These are phyloP conservation scores for Trametes meyenii DNA, from an alignment of 768 basidiomycete species.

Conservation along the genomic window DNA sequence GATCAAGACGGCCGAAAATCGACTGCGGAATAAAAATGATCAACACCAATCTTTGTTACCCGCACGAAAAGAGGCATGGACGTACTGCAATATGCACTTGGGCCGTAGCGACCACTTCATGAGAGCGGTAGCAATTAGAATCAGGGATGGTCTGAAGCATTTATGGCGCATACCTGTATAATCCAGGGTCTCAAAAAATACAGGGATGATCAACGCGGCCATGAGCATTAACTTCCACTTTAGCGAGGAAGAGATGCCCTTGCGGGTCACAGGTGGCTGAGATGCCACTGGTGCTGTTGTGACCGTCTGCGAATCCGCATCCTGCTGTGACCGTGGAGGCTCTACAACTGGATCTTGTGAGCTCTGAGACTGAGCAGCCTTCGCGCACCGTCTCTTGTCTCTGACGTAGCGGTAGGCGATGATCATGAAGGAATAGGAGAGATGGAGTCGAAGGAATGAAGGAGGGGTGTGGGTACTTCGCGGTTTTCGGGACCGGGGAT, in stretches of 20 bases:
- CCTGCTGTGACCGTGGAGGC: background rate
- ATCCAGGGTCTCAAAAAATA: slow-evolving; percentile 44
- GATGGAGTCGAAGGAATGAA: background rate
- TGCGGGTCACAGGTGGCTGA: background rate
- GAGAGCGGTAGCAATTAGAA: too few species aligned
- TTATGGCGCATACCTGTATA: slow-evolving; percentile 34
- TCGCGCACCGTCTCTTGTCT: slow-evolving; percentile 13
- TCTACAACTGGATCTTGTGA: background rate
- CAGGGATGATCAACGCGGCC: slow-evolving; percentile 44
- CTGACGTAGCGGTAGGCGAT: slow-evolving; percentile 17
- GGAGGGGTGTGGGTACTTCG: background rate
- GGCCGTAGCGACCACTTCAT: slow-evolving; percentile 52
- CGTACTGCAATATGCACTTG: slow-evolving; percentile 53
- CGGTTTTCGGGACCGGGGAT: background rate
- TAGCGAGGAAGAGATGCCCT: background rate
- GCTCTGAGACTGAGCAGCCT: slow-evolving; percentile 3
- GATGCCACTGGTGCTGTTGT: background rate
- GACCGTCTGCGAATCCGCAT: background rate
- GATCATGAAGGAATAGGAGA: slow-evolving; percentile 2
- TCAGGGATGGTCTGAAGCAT: background rate
- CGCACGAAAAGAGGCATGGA: background rate
- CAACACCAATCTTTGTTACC: background rate
- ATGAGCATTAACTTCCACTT: slow-evolving; percentile 30
- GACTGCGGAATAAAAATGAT: slow-evolving; percentile 29
- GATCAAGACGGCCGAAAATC: slow-evolving; percentile 37